phyloP scores from a whole-genome alignment of 2,329 filamentous ascomycete species.

The Diaporthe citriasiana region DNA sequence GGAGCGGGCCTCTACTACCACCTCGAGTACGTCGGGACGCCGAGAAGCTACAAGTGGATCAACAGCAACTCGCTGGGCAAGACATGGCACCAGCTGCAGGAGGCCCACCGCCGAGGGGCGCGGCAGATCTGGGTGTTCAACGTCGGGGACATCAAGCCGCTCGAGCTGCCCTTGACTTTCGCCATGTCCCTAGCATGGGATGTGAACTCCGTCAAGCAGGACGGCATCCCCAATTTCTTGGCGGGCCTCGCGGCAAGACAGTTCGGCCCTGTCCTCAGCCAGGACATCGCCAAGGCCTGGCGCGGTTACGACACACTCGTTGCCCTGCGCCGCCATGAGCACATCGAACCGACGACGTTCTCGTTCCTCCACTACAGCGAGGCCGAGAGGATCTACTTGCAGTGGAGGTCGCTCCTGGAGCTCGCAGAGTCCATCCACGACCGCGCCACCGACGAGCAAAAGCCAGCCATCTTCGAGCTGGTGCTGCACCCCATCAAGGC shows the following conservation, averaged over 20 bases:
- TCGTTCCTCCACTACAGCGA: slow-evolving; percentile 72
- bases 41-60: slow-evolving; percentile 73
- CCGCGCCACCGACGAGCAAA: slow-evolving; percentile 57
- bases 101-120: slow-evolving; percentile 68
- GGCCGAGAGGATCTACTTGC: slow-evolving; percentile 65
- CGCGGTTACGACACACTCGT: slow-evolving; percentile 64
- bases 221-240: slow-evolving; percentile 63
- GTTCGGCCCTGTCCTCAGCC: slow-evolving; percentile 50
- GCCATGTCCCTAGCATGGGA: slow-evolving; percentile 72
- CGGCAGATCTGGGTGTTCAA: slow-evolving; percentile 76
- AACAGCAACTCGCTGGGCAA: slow-evolving; percentile 68
- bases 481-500: slow-evolving; percentile 73
- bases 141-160: slow-evolving; percentile 74
- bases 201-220: slow-evolving; percentile 59
- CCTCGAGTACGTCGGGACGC: slow-evolving; percentile 73
- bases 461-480: slow-evolving; percentile 71
- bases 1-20: slow-evolving; percentile 73
- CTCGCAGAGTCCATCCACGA: slow-evolving; percentile 62
- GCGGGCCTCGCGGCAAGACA: slow-evolving; percentile 52
- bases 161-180: slow-evolving; percentile 69
- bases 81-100: slow-evolving; percentile 55
- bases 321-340: slow-evolving; percentile 71
- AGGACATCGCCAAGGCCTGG: slow-evolving; percentile 63
- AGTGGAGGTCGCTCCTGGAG: slow-evolving; percentile 64
- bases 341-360: slow-evolving; percentile 69